Conservation (phyloP, 768 basidiomycete species). For the Trametes cingulata region DNA sequence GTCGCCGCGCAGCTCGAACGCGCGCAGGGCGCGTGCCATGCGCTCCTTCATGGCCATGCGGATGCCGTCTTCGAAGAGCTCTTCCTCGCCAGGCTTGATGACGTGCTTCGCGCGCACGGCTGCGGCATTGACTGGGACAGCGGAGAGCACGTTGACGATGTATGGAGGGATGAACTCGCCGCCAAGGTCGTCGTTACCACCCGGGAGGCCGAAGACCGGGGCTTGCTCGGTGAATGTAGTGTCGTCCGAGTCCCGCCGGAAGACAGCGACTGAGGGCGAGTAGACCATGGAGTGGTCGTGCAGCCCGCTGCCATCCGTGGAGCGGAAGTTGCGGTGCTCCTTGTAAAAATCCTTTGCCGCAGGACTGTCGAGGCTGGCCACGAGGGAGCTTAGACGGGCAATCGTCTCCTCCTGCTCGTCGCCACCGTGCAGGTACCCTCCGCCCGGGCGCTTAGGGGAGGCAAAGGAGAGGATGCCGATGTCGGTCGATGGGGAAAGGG, state of each 20-base stretch:
- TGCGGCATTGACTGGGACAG: conserved; percentile 45
- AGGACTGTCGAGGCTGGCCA: conserved; percentile 38
- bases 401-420: conserved; percentile 48
- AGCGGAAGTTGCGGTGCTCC: conserved; percentile 37
- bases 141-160: conserved; percentile 41
- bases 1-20: conserved; percentile 44
- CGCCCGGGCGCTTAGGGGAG: conserved; percentile 45
- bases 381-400: conserved; percentile 42
- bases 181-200: conserved; percentile 21
- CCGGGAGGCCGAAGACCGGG: neutral
- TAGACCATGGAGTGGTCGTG: conserved; percentile 52
- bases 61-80: conserved; percentile 42
- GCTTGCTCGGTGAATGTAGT: conserved; percentile 3
- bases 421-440: conserved; percentile 46
- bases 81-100: conserved; percentile 35
- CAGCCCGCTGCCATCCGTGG: conserved; percentile 41
- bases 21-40: conserved; percentile 47
- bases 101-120: conserved; percentile 41
- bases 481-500: conserved; percentile 23
- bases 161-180: conserved; percentile 40
- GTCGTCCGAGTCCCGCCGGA: conserved; percentile 39
- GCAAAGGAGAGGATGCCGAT: conserved; percentile 46
- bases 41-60: conserved; percentile 47
- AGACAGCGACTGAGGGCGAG: conserved; percentile 43
- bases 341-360: conserved; percentile 42